phyloP scores from a whole-genome alignment of 1,284 basidiomycete species.

The Ganoderma resinaceum region DNA sequence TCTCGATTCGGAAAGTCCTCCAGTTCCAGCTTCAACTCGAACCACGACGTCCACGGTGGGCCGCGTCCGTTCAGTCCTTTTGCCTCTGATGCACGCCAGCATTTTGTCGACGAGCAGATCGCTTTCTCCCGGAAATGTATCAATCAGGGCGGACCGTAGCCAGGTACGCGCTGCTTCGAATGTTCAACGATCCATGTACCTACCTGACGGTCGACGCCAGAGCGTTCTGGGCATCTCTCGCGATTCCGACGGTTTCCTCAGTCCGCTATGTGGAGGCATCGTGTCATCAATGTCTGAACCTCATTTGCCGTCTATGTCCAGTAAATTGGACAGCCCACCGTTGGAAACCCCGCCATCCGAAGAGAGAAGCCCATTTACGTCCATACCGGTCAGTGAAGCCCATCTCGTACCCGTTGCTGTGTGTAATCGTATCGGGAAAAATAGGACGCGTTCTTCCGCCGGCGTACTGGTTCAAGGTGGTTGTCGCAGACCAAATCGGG shows the following conservation, averaged over 20 bases:
- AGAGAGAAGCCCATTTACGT: slow-evolving; percentile 15
- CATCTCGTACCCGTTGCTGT: background rate
- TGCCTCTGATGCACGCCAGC: background rate
- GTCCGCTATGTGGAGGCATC: background rate
- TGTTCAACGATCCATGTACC: background rate
- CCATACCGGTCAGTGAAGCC: slow-evolving; percentile 14
- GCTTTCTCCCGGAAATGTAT: background rate
- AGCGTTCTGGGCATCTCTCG: slow-evolving; percentile 5
- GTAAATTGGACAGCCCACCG: slow-evolving; percentile 2
- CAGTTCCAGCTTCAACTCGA: background rate
- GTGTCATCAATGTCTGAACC: slow-evolving; percentile 14
- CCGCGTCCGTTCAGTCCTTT: background rate
- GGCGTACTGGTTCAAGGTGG: slow-evolving; percentile 15
- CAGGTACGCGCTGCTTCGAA: background rate
- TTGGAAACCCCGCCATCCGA: background rate
- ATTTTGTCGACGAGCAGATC: background rate
- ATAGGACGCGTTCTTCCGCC: slow-evolving; percentile 16
- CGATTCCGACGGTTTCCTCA: slow-evolving; percentile 2
- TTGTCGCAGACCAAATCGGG: slow-evolving; percentile 9
- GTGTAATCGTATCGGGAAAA: too few species aligned
- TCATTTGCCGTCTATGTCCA: slow-evolving; percentile 14
- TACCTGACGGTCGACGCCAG: background rate
- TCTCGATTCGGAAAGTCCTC: background rate
- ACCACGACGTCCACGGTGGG: slow-evolving; percentile 1
- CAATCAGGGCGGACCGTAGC: slow-evolving; percentile 1